Evolutionary conservation across 768 basidiomycete genomes (phyloP), one percentile per base, ranked within the genome.

Genomic region (Serpula lacrymans): DNA sequence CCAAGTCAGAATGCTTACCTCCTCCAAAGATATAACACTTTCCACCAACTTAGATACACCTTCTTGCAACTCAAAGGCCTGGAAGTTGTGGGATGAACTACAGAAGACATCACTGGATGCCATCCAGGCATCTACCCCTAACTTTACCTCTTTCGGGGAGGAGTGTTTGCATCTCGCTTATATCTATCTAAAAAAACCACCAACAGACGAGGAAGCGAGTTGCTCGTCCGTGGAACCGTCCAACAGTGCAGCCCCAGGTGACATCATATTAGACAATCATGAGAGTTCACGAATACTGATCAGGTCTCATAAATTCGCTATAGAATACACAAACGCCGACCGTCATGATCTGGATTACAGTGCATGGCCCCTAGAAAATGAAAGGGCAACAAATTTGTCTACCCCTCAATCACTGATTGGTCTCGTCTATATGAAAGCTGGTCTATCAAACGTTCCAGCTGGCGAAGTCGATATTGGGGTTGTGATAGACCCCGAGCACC

Each of bases 401-500:
- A 35, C 34, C 8, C 5, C 2, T 1, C 6, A 11, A 16, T 25
- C 4, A 16, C 18, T 2, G 8, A 42, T 41, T 5, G 62, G 62
- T 2, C 42, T 64, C 39, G 38, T 64, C 32, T 64, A 66, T 41
- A 38, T 66, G 6, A 37, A 52, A 8, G 33, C 48, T 0, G 40
- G 51, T 13, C 49, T 51, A 13, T 45, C 51, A 23, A 55, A 50
- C 34, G 1, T 31, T 22, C 39, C 38, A 18, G 50, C 53, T 2
- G 58, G 61, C n/a, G 78, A 84, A 53, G 66, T 75, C 16, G 76
- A 68, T 47, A 60, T 86, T 23, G 83, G 82, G 9, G 58, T 87
- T 47, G 63, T 77, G 39, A 46, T 84, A 21, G 46, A 57, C 9
- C 49, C 64, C 2, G 39, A 39, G 6, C 55, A 65, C 47, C 70